phyloP scores from a whole-genome alignment of 352 stramenopile genomes.

The Blastocystis sp. region DNA sequence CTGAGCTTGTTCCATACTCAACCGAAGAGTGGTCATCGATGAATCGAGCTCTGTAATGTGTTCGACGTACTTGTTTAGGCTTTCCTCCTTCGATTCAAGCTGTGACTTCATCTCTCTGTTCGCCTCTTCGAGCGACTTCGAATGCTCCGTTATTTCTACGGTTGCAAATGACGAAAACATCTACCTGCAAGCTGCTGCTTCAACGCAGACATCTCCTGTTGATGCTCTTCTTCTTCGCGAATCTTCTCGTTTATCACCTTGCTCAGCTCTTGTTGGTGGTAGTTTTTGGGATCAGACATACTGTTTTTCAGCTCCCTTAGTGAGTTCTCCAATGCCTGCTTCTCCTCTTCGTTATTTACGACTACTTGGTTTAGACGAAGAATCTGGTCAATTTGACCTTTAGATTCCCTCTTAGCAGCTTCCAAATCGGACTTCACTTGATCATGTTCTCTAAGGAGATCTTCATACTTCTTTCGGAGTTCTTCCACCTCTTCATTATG shows the following conservation, averaged over 20 bases:
- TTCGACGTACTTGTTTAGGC: background rate
- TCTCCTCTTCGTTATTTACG: background rate
- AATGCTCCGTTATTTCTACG: background rate
- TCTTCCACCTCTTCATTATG: background rate
- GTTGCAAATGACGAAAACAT: background rate
- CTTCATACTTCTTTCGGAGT: background rate
- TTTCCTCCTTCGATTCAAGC: background rate
- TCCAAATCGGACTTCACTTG: background rate
- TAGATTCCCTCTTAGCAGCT: background rate
- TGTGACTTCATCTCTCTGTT: background rate
- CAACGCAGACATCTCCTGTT: background rate
- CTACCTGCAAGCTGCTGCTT: background rate
- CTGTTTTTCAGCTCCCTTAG: background rate
- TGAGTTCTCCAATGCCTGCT: background rate
- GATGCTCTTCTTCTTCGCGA: background rate
- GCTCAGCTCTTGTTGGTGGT: conserved; percentile 2
- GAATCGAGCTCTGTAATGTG: background rate
- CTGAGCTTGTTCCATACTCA: background rate
- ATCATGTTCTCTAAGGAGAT: background rate
- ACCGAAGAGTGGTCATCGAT: background rate
- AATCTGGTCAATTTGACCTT: background rate
- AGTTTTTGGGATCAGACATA: background rate
- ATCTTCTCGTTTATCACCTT: conserved; percentile 13
- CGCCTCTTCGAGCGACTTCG: background rate
- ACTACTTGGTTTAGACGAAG: background rate